phyloP scores from a whole-genome alignment of 192 early-diverging fungal species.

The Backusella tuberculispora region DNA sequence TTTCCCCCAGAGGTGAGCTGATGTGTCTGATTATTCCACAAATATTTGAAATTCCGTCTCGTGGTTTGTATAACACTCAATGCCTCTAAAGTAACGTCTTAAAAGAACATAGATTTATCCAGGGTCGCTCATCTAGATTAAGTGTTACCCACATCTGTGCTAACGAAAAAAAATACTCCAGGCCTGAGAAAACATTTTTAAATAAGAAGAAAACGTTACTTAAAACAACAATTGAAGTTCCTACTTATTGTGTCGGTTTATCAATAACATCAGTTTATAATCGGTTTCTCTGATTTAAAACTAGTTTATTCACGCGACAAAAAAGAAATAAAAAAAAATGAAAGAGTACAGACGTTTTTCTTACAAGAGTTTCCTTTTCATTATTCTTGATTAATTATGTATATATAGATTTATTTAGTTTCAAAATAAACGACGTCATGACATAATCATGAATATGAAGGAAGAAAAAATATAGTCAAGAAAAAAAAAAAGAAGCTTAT shows the following conservation, averaged over 20 bases:
- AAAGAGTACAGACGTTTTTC: not conserved
- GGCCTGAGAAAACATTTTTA: not conserved
- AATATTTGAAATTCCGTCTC: not conserved
- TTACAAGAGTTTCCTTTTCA: not conserved
- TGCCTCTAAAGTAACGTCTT: slow-evolving; percentile 1
- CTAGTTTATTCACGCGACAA: not conserved
- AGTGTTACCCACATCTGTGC: not conserved
- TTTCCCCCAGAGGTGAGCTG: not conserved
- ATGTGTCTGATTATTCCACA: not conserved
- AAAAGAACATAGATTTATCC: not conserved
- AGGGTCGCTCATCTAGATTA: slow-evolving; percentile 5
- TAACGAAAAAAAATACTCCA: not conserved
- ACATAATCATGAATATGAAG: not conserved
- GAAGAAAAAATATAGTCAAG: not conserved
- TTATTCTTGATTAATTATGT: not conserved
- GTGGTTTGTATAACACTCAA: not conserved
- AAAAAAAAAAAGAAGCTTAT: not conserved
- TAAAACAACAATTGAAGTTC: not conserved
- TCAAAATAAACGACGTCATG: not conserved
- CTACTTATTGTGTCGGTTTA: not conserved
- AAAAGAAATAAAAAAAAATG: not conserved
- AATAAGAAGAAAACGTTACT: not conserved
- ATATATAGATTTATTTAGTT: not conserved
- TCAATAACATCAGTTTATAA: not conserved
- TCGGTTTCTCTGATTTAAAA: slow-evolving; percentile 9